These are phyloP conservation scores for Plenodomus lindquistii DNA, from an alignment of 2,329 filamentous ascomycete species.

Conservation along the genomic window DNA sequence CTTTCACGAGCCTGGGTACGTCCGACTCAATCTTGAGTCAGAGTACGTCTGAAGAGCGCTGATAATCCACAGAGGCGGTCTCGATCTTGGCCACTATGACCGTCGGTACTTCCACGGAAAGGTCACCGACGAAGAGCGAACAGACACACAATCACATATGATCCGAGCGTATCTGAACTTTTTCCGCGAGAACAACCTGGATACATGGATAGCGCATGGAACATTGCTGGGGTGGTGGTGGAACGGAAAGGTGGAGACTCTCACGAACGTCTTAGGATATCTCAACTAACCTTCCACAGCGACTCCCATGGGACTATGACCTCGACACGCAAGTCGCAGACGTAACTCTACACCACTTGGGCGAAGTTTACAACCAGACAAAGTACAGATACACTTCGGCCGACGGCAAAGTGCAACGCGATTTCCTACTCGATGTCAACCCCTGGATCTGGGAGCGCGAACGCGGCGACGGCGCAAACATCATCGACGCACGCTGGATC, in stretches of 20 bases:
- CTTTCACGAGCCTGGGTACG: constrained; percentile 46
- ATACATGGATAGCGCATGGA: constrained; percentile 87
- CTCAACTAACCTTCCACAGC: constrained; percentile 49
- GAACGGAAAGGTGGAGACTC: constrained; percentile 63
- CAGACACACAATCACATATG: constrained; percentile 68
- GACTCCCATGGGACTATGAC: constrained; percentile 85
- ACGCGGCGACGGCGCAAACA: constrained; percentile 70
- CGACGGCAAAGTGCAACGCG: constrained; percentile 47
- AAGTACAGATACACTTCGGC: constrained; percentile 51
- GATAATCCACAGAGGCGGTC: neutral
- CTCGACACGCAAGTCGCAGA: constrained; percentile 78
- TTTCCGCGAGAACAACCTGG: constrained; percentile 66
- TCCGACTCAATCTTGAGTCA: neutral
- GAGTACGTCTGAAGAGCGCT: neutral
- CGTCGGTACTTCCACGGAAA: constrained; percentile 67
- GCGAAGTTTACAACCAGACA: constrained; percentile 69
- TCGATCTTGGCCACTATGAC: constrained; percentile 71
- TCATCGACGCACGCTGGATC: constrained; percentile 86
- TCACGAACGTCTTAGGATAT: neutral
- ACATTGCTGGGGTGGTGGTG: constrained; percentile 89
- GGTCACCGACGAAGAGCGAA: constrained; percentile 68
- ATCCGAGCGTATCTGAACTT: constrained; percentile 74
- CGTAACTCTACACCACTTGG: constrained; percentile 68
- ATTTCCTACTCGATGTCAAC: constrained; percentile 78
- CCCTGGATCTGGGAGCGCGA: constrained; percentile 66